Base-by-base conservation (phyloP, 345 rosid species). In the Reutealis trisperma region DNA sequence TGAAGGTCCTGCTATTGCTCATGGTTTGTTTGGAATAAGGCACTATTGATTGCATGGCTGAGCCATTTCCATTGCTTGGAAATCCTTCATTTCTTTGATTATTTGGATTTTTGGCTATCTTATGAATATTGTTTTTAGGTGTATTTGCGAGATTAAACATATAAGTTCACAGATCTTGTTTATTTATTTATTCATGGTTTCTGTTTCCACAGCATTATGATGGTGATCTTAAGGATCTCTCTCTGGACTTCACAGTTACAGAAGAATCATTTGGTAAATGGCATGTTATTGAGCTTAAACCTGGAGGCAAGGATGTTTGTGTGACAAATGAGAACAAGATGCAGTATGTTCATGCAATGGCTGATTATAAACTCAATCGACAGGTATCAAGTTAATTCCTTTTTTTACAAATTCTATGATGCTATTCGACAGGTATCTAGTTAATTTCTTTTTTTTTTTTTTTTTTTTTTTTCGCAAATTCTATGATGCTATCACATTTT, bases 321-420 rank as follows among this genome's bases (percentile, higher is more conserved):
- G 98, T 95, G 74, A 88, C 92, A 74, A 87, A 92, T 84, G 97
- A 91, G 74, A 93, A 95, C 90, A 93, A 93, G 87, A 93, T 95
- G 98, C 99, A 93, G 80, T 95, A 95, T 75, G 86, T 95, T 83
- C 97, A 95, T 90, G 98, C 97, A 73, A 93, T 95, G 88, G 99
- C 98, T 44, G 96, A 93, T 88, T 91, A 92, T 80, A 95, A 93
- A 86, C 99, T 95, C 80, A 95, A 93, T 73, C 83, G 97, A 75
- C 99, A 95, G 98, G 98, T 93, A 72, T 75, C 6, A n/a, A 72
- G 41, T 76, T 74, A 32, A 45, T 74, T 75, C 25, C 61, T 76
- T 78, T 78, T 77, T 68, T 64, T 32, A 41, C 57, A 62, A 76
- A 58, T 52, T 71, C 18, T 60, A 32, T 22, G 70, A 77, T 32